A percentile compares a stretch with the other conserved stretches of the same genome.
Conservation (phyloP, 2,329 filamentous ascomycete species). For the Didymella pomorum region DNA sequence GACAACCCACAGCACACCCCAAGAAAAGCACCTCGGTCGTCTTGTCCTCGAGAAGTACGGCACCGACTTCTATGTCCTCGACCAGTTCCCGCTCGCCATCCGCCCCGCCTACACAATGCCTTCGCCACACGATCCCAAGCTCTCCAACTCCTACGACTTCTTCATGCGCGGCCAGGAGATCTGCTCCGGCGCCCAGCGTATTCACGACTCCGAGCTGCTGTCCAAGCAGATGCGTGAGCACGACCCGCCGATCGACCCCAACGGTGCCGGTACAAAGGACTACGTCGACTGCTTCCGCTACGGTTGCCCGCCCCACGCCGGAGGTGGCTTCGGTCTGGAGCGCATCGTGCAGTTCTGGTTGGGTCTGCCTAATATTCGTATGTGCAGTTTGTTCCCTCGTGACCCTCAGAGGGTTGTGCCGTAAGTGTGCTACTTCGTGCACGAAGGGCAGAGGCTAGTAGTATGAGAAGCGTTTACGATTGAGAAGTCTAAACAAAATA, state of each 20-base stretch:
- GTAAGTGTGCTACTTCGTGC: slow-evolving; percentile 32
- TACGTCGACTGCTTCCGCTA: slow-evolving; percentile 71
- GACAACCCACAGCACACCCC: slow-evolving; percentile 64
- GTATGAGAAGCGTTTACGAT: not conserved
- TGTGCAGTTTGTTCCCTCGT: slow-evolving; percentile 69
- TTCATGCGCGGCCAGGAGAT: slow-evolving; percentile 77
- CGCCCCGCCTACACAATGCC: slow-evolving; percentile 93
- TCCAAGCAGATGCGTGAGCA: slow-evolving; percentile 66
- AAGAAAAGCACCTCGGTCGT: slow-evolving; percentile 88
- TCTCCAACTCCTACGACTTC: slow-evolving; percentile 72
- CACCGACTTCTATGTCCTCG: slow-evolving; percentile 95
- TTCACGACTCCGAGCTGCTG: slow-evolving; percentile 67
- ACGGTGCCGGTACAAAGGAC: slow-evolving; percentile 66
- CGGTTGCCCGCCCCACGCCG: slow-evolving; percentile 70
- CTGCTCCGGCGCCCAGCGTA: slow-evolving; percentile 72
- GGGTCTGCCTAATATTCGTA: slow-evolving; percentile 68
- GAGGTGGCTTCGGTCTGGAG: slow-evolving; percentile 71
- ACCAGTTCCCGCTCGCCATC: slow-evolving; percentile 91
- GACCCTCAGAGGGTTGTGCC: slow-evolving; percentile 66
- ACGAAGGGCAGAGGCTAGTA: not conserved
- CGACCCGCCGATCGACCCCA: slow-evolving; percentile 64
- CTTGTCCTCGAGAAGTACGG: slow-evolving; percentile 87
- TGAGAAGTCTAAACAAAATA: not conserved
- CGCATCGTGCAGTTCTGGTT: slow-evolving; percentile 73
- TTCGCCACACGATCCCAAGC: slow-evolving; percentile 57